Conservation (phyloP, 306 rosid genomes). For the Casuarina cunninghamiana region DNA sequence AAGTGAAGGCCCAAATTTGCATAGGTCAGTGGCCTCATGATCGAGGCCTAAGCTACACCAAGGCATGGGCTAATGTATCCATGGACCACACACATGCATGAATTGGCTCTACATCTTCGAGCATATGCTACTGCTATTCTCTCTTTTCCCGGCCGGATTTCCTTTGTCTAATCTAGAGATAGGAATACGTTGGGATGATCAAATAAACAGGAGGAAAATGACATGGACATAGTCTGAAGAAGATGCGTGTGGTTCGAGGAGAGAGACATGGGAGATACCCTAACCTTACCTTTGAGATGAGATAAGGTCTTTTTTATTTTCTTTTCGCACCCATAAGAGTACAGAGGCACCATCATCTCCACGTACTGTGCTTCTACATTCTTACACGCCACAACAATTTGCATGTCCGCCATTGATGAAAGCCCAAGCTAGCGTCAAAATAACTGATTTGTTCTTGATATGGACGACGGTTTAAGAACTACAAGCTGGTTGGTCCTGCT, state of each 20-base stretch:
- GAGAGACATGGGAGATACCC: background rate
- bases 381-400: constrained; percentile 62
- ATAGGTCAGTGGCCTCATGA: background rate
- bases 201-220: background rate
- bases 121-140: background rate
- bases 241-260: background rate
- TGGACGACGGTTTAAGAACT: background rate
- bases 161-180: background rate
- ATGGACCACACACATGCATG: background rate
- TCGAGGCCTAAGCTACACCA: background rate
- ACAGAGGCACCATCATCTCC: constrained; percentile 92
- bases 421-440: background rate
- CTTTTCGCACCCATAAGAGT: constrained; percentile 82
- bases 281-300: constrained; percentile 59
- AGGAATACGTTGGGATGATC: background rate
- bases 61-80: background rate
- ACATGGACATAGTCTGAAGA: background rate
- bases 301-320: constrained; percentile 73
- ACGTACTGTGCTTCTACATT: constrained; percentile 82
- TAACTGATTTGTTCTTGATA: background rate
- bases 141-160: background rate
- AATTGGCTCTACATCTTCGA: background rate
- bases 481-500: background rate
- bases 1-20: background rate
- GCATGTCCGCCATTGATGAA: constrained; percentile 56